These are phyloP conservation scores for Narthecium ossifragum DNA, from an alignment of 106 monocot genomes.

Conservation along the genomic window DNA sequence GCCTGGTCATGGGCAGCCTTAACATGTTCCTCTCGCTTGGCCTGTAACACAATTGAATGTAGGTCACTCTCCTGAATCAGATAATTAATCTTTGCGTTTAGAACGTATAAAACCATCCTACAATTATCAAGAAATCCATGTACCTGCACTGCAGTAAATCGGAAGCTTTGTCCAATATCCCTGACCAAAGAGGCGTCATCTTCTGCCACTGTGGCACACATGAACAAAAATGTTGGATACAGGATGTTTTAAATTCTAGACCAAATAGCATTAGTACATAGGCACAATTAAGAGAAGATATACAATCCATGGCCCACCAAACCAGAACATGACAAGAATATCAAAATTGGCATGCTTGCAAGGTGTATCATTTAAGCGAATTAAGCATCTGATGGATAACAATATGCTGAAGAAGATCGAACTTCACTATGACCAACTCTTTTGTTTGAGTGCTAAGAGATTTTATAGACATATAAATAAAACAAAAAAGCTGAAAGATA, in stretches of 20 bases:
- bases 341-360: too few species aligned
- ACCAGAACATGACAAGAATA: too few species aligned
- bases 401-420: not conserved
- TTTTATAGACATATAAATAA: not conserved
- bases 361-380: too few species aligned
- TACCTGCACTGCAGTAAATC: constrained; percentile 85
- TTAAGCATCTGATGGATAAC: too few species aligned
- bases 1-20: constrained; percentile 89
- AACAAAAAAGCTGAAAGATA: not conserved
- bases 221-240: not conserved
- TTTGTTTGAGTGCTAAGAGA: not conserved
- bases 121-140: not conserved
- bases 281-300: not conserved
- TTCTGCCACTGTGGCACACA: constrained; percentile 49
- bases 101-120: not conserved
- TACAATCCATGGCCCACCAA: not conserved
- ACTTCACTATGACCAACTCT: not conserved
- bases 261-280: not conserved
- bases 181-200: constrained; percentile 76
- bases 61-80: too few species aligned
- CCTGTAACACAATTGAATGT: constrained; percentile 25
- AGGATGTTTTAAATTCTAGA: not conserved
- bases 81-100: not conserved
- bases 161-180: constrained; percentile 70
- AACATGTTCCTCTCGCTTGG: constrained; percentile 73